Evolutionary conservation across 2,329 filamentous ascomycete species (phyloP), one percentile per base, ranked within the genome.

Genomic region (Aspergillus latus): DNA sequence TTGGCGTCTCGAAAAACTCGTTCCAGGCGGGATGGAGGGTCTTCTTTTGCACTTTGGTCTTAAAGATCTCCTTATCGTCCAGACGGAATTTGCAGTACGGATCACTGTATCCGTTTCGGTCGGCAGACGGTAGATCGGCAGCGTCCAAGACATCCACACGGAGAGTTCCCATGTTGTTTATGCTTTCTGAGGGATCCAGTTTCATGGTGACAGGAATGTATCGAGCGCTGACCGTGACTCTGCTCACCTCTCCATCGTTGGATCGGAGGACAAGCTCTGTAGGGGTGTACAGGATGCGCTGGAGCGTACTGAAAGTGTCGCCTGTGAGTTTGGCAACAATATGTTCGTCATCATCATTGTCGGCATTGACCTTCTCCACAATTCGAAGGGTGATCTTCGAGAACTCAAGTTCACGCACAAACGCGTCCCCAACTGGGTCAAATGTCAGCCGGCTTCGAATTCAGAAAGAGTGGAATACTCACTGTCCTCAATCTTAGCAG

Each of bases 161-260:
- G 21, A 99, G 86, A 57, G 87, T 92, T 58, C 94, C 94, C 85
- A 96, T 96, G 76, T 99, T 99, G 84, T 97, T 97, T 81, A 99
- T 96, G 68, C 92, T 97, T 76, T 99, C 94, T 66, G 87, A 91
- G 0, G 94, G 89, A 68, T 99, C 92, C 48, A 99, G 88, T 55
- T 86, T 80, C 94, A 99, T 99, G 78, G 90, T 86, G 59, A 97
- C 87, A 0, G 94, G 94, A 26, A 99, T 86, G 71, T 96, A 99
- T 74, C 96, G 96, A 68, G 97, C 83, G 77, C 89, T 95, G 69
- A 99, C 89, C 64, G 88, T 95, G 70, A 99, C 82, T 68, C 86
- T 92, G 77, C 85, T 92, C 28, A 87, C 75, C 57, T 83, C 82
- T 50, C 92, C 92, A 42, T 93, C 84, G 15, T 89, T 86, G 59